Percentiles rank a stretch among this genome's conserved stretches.
Evolutionary conservation across 2,329 filamentous ascomycete genomes (phyloP).

Genomic region (Diaporthe sp.): DNA sequence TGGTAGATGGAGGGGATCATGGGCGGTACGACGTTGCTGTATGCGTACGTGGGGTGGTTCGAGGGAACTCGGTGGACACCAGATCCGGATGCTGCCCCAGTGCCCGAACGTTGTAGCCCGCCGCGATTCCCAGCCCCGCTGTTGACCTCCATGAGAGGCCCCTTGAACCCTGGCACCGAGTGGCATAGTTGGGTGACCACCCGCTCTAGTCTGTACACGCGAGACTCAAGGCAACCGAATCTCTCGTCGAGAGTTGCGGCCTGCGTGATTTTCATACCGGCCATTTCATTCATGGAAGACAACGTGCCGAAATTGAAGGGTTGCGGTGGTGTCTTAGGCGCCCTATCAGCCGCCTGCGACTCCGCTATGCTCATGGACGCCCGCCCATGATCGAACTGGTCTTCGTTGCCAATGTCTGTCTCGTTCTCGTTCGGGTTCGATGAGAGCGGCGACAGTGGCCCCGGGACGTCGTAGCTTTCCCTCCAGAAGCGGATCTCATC

Average conservation of each 20-base stretch:
- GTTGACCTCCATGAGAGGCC: conserved; percentile 49
- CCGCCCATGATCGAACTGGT: conserved; percentile 48
- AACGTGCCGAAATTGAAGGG: conserved; percentile 70
- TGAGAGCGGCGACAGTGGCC: conserved; percentile 65
- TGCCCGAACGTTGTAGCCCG: conserved; percentile 34
- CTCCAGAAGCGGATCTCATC: conserved; percentile 77
- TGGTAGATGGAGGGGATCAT: conserved; percentile 51
- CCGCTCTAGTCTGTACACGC: conserved; percentile 67
- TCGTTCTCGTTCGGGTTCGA: conserved; percentile 49
- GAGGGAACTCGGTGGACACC: conserved; percentile 37
- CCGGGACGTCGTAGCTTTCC: conserved; percentile 67
- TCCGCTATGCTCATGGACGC: conserved; percentile 51
- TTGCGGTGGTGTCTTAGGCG: conserved; percentile 58
- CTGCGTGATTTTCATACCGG: conserved; percentile 71
- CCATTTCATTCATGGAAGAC: conserved; percentile 60
- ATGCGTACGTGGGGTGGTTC: conserved; percentile 45
- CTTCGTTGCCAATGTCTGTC: conserved; percentile 28
- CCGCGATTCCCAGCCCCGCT: conserved; percentile 45
- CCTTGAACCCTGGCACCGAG: conserved; percentile 56
- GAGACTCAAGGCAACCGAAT: conserved; percentile 65
- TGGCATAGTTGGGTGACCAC: conserved; percentile 66
- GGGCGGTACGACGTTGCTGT: conserved; percentile 48
- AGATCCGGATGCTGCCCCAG: conserved; percentile 25
- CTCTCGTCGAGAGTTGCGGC: conserved; percentile 68
- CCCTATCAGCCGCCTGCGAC: conserved; percentile 50